phyloP scores from a whole-genome alignment of 2,329 filamentous ascomycete species.

The Colletotrichum sansevieriae region DNA sequence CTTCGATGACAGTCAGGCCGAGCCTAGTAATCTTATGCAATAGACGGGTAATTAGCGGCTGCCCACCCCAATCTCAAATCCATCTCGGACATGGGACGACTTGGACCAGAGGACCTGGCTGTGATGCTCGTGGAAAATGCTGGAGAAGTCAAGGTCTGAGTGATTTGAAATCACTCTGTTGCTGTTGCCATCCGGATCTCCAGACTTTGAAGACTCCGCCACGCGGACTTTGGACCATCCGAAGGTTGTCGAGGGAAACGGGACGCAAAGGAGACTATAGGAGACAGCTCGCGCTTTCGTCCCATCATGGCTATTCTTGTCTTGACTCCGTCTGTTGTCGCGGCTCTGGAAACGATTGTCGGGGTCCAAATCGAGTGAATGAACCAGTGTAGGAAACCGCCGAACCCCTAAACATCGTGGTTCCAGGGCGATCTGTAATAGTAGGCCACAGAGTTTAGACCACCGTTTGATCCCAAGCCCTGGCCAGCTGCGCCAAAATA shows the following conservation, averaged over 20 bases:
- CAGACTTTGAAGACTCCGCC: conserved; percentile 14
- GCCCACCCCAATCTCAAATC: neutral
- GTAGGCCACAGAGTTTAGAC: conserved; percentile 28
- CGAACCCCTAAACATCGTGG: conserved; percentile 33
- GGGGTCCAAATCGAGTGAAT: conserved; percentile 17
- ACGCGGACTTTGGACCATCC: conserved; percentile 15
- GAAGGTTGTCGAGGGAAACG: conserved; percentile 16
- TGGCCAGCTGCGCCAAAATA: conserved; percentile 19
- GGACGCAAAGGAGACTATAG: conserved; percentile 7
- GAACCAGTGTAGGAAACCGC: conserved; percentile 34
- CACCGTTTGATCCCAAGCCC: conserved; percentile 40
- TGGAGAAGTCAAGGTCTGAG: neutral
- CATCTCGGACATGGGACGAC: conserved; percentile 1
- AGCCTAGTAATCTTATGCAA: neutral
- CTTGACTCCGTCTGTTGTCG: conserved; percentile 17
- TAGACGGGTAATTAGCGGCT: neutral
- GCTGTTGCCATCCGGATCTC: conserved; percentile 2
- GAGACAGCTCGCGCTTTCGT: conserved; percentile 22
- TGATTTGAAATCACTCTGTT: neutral
- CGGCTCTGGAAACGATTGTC: conserved; percentile 16
- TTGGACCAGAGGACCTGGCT: neutral
- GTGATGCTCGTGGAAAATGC: neutral
- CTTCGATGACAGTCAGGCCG: neutral
- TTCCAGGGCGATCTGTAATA: conserved; percentile 22
- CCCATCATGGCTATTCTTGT: conserved; percentile 38